These are phyloP conservation scores for Apophysomyces trapeziformis DNA, from an alignment of 371 early-diverging fungal genomes.

Conservation along the genomic window DNA sequence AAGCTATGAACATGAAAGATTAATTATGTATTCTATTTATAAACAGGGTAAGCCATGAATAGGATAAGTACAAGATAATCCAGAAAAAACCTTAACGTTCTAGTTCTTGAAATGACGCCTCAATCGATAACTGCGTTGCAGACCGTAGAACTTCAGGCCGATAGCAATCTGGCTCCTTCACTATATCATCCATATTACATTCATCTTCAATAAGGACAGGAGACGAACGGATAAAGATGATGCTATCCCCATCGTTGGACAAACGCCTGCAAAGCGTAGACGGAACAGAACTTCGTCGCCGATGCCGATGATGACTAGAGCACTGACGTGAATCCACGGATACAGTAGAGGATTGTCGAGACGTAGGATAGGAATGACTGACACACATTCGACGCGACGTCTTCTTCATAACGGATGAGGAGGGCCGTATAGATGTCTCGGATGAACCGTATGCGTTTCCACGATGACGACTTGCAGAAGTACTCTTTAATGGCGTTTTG, in stretches of 20 bases:
- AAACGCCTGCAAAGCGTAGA: constrained; percentile 20
- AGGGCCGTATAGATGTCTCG: constrained; percentile 5
- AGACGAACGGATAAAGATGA: constrained; percentile 30
- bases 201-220: constrained; percentile 42
- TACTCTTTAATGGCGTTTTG: constrained; percentile 19
- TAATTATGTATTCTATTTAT: neutral
- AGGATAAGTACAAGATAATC: neutral
- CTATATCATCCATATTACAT: constrained; percentile 31
- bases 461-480: constrained; percentile 11
- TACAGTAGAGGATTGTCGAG: constrained; percentile 20
- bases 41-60: neutral
- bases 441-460: constrained; percentile 11
- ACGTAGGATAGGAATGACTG: constrained; percentile 18
- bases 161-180: constrained; percentile 49
- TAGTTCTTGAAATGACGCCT: constrained; percentile 39
- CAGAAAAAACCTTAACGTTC: constrained; percentile 14
- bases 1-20: too few relatives aligned
- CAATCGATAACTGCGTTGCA: constrained; percentile 48
- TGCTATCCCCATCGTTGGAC: constrained; percentile 39
- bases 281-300: constrained; percentile 25
- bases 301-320: constrained; percentile 13
- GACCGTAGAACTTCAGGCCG: constrained; percentile 52
- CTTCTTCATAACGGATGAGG: neutral
- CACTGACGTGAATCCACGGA: constrained; percentile 21
- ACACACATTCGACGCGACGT: neutral